Conservation (phyloP, 2,329 filamentous ascomycete genomes). For the Periconia digitata region DNA sequence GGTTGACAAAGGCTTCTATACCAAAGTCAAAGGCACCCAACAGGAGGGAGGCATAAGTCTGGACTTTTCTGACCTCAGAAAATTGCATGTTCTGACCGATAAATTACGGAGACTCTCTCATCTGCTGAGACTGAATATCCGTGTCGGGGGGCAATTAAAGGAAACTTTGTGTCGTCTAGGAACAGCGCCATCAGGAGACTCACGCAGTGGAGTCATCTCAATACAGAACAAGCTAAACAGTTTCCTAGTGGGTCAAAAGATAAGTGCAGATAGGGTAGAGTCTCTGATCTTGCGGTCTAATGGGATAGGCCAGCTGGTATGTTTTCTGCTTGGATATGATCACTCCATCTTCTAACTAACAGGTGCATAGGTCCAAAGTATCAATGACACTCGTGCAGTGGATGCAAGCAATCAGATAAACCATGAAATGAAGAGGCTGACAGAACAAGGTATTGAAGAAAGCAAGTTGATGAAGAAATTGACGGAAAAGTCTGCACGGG, state of each 20-base stretch:
- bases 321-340: neutral
- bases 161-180: neutral
- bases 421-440: conserved; percentile 10
- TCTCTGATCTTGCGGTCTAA: conserved; percentile 8
- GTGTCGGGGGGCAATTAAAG: conserved; percentile 7
- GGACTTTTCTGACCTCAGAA: conserved; percentile 14
- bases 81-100: conserved; percentile 12
- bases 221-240: conserved; percentile 5
- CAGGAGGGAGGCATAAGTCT: conserved; percentile 6
- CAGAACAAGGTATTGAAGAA: conserved; percentile 13
- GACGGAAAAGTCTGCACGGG: conserved; percentile 8
- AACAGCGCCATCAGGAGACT: neutral
- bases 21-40: conserved; percentile 9
- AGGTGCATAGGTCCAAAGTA: conserved; percentile 10
- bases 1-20: conserved; percentile 14
- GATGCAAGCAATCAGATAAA: conserved; percentile 11
- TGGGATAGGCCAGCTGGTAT: conserved; percentile 10
- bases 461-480: conserved; percentile 12
- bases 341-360: neutral
- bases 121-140: conserved; percentile 10
- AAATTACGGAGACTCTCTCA: conserved; percentile 9
- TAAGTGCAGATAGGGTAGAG: conserved; percentile 5
- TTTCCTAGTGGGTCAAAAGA: conserved; percentile 9
- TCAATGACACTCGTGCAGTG: conserved; percentile 10
- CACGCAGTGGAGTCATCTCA: neutral